A percentile compares a stretch with the other conserved stretches of the same genome.
phyloP scores from a whole-genome alignment of 805 yeast species.

The Ogataea nitratoaversa region DNA sequence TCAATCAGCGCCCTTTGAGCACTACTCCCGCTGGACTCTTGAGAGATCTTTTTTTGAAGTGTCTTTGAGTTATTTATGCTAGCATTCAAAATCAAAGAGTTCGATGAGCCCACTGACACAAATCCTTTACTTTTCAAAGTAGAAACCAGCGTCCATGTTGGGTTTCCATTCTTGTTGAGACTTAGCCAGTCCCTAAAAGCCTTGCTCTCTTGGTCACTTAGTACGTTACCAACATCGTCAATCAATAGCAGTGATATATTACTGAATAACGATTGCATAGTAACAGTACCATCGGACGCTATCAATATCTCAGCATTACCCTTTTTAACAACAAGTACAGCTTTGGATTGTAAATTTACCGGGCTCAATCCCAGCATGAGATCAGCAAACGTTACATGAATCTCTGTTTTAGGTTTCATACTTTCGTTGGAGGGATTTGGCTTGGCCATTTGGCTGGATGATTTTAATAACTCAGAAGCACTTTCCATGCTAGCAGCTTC shows the following conservation, averaged over 20 bases:
- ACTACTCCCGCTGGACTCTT: constrained; percentile 1
- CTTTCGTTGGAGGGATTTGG: too few relatives aligned
- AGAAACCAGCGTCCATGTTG: constrained; percentile 38
- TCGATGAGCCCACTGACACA: constrained; percentile 46
- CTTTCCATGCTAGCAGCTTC: too few relatives aligned
- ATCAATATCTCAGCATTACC: constrained; percentile 50
- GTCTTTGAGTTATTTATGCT: constrained; percentile 7
- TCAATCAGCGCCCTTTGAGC: constrained; percentile 33
- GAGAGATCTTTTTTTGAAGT: background rate
- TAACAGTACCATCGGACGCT: constrained; percentile 20
- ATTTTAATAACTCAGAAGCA: too few relatives aligned
- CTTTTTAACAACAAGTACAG: constrained; percentile 45
- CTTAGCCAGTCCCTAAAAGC: constrained; percentile 21
- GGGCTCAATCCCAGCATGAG: constrained; percentile 64
- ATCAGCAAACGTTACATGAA: constrained; percentile 39
- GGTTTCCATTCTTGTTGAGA: constrained; percentile 9
- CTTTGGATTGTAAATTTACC: constrained; percentile 50
- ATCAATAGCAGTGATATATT: constrained; percentile 51
- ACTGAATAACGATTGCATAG: constrained; percentile 37
- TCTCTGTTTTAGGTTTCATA: constrained; percentile 6
- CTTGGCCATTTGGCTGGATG: too few relatives aligned
- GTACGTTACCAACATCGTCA: constrained; percentile 50
- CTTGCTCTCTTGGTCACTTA: constrained; percentile 26
- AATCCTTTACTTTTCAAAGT: constrained; percentile 46
- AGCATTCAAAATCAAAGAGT: constrained; percentile 34